These are phyloP conservation scores for Cryphonectria japonica DNA, from an alignment of 2,329 filamentous ascomycete genomes.

Conservation along the genomic window DNA sequence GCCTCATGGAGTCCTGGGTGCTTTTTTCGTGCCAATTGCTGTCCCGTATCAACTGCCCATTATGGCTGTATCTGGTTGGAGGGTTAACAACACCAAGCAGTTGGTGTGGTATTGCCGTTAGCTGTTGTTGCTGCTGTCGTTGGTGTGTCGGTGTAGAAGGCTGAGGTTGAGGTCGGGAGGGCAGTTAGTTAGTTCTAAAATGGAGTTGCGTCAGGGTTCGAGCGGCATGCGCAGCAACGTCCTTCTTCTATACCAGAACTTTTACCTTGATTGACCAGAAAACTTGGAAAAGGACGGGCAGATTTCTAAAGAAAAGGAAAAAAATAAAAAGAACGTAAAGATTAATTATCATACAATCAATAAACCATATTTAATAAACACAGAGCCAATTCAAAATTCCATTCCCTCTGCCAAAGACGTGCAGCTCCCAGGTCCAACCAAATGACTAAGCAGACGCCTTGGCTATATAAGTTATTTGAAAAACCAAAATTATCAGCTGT, in stretches of 20 bases:
- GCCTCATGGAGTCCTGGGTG: not conserved
- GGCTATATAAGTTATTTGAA: not conserved
- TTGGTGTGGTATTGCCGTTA: constrained; percentile 1
- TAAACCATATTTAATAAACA: too few species aligned
- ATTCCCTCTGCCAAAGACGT: not conserved
- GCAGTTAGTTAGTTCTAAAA: not conserved
- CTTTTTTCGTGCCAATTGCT: not conserved
- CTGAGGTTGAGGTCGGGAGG: not conserved
- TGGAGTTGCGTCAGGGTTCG: not conserved
- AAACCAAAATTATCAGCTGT: constrained; percentile 51
- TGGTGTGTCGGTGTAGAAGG: too few species aligned
- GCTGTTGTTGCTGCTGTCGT: not conserved
- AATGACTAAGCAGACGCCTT: not conserved
- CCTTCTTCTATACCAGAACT: too few species aligned
- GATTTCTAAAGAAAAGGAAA: not conserved
- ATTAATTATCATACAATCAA: not conserved
- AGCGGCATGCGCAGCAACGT: too few species aligned
- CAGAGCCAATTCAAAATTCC: too few species aligned
- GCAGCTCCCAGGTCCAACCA: too few species aligned
- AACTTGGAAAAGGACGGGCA: not conserved
- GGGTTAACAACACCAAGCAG: not conserved
- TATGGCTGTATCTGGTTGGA: not conserved
- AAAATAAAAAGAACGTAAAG: too few species aligned
- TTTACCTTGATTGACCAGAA: too few species aligned
- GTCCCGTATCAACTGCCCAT: constrained; percentile 22